phyloP scores from a whole-genome alignment of 179 eudicot genomes.

The Patellifolia procumbens region DNA sequence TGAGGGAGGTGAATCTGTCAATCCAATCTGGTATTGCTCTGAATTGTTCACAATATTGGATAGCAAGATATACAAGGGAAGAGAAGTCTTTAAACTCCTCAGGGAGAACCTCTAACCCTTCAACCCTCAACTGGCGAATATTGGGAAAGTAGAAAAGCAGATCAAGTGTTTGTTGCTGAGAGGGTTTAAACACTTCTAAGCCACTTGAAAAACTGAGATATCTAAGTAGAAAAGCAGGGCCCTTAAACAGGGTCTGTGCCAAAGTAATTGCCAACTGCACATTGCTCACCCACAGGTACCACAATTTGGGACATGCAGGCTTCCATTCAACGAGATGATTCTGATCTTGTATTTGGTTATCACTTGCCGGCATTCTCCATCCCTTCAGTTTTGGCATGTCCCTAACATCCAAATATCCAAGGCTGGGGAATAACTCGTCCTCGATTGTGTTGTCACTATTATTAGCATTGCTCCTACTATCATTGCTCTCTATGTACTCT shows the following conservation, averaged over 20 bases:
- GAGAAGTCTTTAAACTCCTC: constrained; percentile 3
- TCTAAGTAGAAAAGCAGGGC: neutral
- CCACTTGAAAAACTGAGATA: no score
- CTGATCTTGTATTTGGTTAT: neutral
- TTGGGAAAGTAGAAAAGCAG: neutral
- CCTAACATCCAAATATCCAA: neutral
- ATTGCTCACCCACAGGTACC: neutral
- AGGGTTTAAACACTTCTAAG: no score
- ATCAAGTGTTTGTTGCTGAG: neutral
- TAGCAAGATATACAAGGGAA: neutral
- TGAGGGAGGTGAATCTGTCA: constrained; percentile 21
- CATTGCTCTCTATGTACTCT: constrained; percentile 13
- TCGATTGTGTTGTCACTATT: neutral
- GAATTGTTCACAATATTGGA: neutral
- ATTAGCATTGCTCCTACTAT: neutral
- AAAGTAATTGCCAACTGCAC: neutral
- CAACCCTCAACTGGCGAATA: neutral
- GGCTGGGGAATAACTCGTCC: constrained; percentile 4
- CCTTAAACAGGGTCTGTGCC: neutral
- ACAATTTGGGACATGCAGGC: constrained; percentile 12
- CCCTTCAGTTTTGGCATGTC: constrained; percentile 13
- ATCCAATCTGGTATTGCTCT: constrained; percentile 20
- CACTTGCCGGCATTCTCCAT: neutral
- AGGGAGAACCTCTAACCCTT: neutral
- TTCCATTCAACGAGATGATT: neutral